A percentile compares a stretch with the other conserved stretches of the same genome.
Evolutionary conservation across 768 basidiomycete genomes (phyloP).

Genomic region (Lanmaoa pseudosensibilis): DNA sequence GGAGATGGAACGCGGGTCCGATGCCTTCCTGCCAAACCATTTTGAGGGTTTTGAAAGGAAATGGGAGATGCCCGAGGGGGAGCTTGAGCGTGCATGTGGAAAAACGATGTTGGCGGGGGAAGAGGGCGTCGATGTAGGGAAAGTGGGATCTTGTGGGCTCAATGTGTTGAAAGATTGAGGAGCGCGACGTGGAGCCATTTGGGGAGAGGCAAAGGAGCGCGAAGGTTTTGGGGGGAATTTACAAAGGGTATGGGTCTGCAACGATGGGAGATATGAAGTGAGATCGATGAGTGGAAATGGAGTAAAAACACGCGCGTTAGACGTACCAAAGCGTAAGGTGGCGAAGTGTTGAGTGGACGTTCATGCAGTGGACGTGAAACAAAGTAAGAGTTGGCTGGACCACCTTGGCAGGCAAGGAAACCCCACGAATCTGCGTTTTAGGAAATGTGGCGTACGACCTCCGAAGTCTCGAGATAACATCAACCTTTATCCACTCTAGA

Average conservation of each 20-base stretch:
- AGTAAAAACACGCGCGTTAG: constrained; percentile 4
- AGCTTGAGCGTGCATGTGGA: constrained; percentile 54
- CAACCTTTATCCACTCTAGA: not conserved
- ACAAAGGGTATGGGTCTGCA: not conserved
- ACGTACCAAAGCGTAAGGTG: constrained; percentile 10
- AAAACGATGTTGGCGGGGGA: constrained; percentile 39
- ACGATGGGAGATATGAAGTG: not conserved
- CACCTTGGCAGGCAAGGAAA: not conserved
- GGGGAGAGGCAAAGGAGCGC: constrained; percentile 10
- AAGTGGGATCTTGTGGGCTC: constrained; percentile 37
- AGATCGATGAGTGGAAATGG: not conserved
- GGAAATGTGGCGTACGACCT: constrained; percentile 23
- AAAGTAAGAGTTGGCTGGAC: not conserved
- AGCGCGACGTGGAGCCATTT: constrained; percentile 54
- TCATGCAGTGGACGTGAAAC: constrained; percentile 25
- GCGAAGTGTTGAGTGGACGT: not conserved
- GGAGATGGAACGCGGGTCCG: constrained; percentile 47
- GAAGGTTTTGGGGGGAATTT: constrained; percentile 7
- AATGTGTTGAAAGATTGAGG: constrained; percentile 40
- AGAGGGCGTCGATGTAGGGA: constrained; percentile 24
- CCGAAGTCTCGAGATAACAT: not conserved
- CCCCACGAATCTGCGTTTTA: constrained; percentile 15
- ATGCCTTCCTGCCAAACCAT: constrained; percentile 69
- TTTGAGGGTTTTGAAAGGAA: constrained; percentile 67
- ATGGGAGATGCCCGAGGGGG: constrained; percentile 63